A percentile compares a stretch with the other conserved stretches of the same genome.
These are phyloP conservation scores for Poteriospumella lacustris DNA, from an alignment of 108 stramenopile genomes.

Conservation along the genomic window DNA sequence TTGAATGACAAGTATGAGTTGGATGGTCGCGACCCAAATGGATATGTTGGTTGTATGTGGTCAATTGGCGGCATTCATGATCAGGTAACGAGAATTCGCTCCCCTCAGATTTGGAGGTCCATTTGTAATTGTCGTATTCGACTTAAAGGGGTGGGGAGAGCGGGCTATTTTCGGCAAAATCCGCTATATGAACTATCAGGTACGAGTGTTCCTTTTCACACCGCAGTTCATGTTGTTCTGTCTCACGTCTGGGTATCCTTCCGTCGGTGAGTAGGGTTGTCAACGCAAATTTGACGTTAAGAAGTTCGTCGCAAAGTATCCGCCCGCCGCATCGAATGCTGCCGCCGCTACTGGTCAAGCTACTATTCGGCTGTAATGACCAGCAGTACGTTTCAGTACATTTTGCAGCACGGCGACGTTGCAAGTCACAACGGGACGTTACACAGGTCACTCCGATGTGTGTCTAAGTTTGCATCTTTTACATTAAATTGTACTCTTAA, in stretches of 20 bases:
- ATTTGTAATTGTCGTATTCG: no score
- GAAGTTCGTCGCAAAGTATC: slow-evolving; percentile 66
- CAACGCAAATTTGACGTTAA: slow-evolving; percentile 86
- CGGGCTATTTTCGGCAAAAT: slow-evolving; percentile 91
- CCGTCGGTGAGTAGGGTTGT: slow-evolving; percentile 58
- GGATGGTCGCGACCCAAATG: slow-evolving; percentile 95
- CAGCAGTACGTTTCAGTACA: no score
- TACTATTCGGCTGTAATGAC: neutral
- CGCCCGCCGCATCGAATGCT: slow-evolving; percentile 10
- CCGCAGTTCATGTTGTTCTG: neutral
- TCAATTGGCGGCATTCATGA: slow-evolving; percentile 93
- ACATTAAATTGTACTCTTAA: no score
- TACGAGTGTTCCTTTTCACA: neutral
- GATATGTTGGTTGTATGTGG: slow-evolving; percentile 95
- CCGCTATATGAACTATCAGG: slow-evolving; percentile 86
- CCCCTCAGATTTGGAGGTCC: neutral
- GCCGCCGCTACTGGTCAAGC: neutral
- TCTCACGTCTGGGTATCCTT: neutral
- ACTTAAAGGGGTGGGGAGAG: slow-evolving; percentile 83
- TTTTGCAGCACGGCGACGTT: no score
- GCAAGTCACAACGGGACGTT: no score
- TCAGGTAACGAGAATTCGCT: neutral
- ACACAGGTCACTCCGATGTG: no score
- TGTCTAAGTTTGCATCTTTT: no score
- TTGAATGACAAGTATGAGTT: slow-evolving; percentile 94